Evolutionary conservation across 2,329 filamentous ascomycete genomes (phyloP).

Genomic region (Orbilia javanica): DNA sequence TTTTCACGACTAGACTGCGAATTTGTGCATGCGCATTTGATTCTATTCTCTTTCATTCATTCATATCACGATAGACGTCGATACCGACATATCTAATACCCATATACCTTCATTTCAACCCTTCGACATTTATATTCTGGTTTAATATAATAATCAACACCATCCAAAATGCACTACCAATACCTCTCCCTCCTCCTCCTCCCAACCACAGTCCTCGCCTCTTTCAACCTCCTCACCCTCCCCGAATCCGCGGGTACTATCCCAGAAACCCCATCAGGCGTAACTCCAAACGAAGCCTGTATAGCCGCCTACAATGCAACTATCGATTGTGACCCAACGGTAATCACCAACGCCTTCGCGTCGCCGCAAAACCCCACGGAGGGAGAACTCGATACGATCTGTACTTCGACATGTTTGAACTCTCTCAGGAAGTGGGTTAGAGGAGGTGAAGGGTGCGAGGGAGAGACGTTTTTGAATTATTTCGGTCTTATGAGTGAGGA

Average conservation of each 20-base stretch:
- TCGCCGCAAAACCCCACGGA: background rate
- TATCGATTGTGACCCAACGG: constrained; percentile 28
- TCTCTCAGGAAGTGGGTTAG: constrained; percentile 37
- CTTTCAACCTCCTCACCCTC: constrained; percentile 47
- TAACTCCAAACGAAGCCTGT: constrained; percentile 24
- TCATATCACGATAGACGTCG: background rate
- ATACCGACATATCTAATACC: background rate
- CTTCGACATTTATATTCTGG: background rate
- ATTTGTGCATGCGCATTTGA: background rate
- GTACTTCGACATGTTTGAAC: constrained; percentile 17
- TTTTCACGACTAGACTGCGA: background rate
- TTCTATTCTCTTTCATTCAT: background rate
- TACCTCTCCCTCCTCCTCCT: constrained; percentile 24
- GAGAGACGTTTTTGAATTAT: constrained; percentile 26
- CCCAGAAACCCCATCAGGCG: constrained; percentile 1
- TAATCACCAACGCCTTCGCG: constrained; percentile 26
- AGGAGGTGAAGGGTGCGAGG: constrained; percentile 23
- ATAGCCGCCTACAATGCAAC: constrained; percentile 46
- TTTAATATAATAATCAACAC: background rate
- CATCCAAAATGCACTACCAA: background rate
- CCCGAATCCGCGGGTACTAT: background rate
- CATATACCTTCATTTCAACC: background rate
- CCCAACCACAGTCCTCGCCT: constrained; percentile 11
- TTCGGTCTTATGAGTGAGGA: constrained; percentile 13
- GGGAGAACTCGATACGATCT: constrained; percentile 21